phyloP scores from a whole-genome alignment of 768 basidiomycete species.

The Chalciporus piperatus region DNA sequence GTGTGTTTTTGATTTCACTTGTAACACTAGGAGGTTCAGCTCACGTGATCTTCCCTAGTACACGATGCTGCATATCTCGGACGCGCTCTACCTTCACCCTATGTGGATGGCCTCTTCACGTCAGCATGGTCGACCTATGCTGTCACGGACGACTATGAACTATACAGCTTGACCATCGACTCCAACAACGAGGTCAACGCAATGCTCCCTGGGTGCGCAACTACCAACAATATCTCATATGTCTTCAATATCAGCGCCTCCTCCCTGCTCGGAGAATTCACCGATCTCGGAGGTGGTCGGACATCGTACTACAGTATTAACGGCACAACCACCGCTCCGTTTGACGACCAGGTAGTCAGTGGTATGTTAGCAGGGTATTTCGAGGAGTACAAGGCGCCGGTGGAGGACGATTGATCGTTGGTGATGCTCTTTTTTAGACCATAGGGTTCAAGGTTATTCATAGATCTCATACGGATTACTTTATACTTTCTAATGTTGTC shows the following conservation, averaged over 20 bases:
- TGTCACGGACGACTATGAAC: conserved; percentile 3
- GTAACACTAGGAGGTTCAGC: too few relatives aligned
- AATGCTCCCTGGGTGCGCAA: conserved; percentile 9
- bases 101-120: background rate
- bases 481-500: too few relatives aligned
- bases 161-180: conserved; percentile 3
- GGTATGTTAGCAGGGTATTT: conserved; percentile 2
- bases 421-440: too few relatives aligned
- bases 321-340: conserved; percentile 7
- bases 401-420: too few relatives aligned
- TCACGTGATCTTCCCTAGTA: background rate
- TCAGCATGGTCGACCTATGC: conserved; percentile 12
- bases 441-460: too few relatives aligned
- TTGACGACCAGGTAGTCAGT: background rate
- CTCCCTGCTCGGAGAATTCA: background rate
- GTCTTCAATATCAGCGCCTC: conserved; percentile 8
- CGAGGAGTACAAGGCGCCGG: conserved; percentile 3
- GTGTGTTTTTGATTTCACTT: background rate
- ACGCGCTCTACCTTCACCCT: conserved; percentile 6
- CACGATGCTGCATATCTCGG: conserved; percentile 15
- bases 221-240: background rate
- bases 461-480: too few relatives aligned
- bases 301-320: conserved; percentile 9
- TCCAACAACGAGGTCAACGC: background rate
- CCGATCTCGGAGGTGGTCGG: conserved; percentile 13